Evolutionary conservation across 2,329 filamentous ascomycete species (phyloP), one percentile per base, ranked within the genome.

Genomic region (Aureobasidium pullulans): DNA sequence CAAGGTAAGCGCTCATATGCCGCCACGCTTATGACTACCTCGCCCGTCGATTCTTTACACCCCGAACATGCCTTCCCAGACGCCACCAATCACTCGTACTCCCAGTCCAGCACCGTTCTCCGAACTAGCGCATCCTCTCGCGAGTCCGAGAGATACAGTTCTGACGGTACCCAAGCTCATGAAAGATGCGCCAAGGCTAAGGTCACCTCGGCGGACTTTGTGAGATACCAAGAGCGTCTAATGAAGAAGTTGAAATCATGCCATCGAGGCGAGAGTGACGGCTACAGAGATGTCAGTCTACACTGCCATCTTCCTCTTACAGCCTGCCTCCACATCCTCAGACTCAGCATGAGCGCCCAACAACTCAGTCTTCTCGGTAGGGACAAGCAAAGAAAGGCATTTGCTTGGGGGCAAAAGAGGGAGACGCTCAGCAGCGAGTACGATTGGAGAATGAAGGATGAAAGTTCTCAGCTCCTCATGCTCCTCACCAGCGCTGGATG

Each of bases 401-500:
- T 72, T 23, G 58, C 61, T 9, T 76, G 71, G 67, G 72, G 72
- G 19, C 65, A 67, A 62, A 65, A 69, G 54, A 67, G 67, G 28
- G 60, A 61, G 32, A 73, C 67, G 6, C 62, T 75, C 57, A 62
- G 39, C 40, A 66, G 59, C 37, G 72, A 71, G 64, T 64, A 63
- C 58, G 70, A 70, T 46, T 70, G 67, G 65, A 65, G 65, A 53
- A 72, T 67, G 58, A 71, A 71, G 66, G 67, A 70, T 43, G 63
- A 68, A 34, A 69, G 67, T 48, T 65, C 66, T 32, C 73, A 75
- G 67, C 68, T 72, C 13, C 72, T 70, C 70, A 69, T 67, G 63
- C 60, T 76, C 54, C 68, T 77, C 36, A 71, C 76, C 49, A 62
- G 63, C 15, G 71, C 74, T 49, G 68, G 65, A 7, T 76, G 74